Percentiles rank a stretch among this genome's conserved stretches.
These are phyloP conservation scores for Macadamia integrifolia DNA, from an alignment of 164 flowering plant species.

Conservation along the genomic window DNA sequence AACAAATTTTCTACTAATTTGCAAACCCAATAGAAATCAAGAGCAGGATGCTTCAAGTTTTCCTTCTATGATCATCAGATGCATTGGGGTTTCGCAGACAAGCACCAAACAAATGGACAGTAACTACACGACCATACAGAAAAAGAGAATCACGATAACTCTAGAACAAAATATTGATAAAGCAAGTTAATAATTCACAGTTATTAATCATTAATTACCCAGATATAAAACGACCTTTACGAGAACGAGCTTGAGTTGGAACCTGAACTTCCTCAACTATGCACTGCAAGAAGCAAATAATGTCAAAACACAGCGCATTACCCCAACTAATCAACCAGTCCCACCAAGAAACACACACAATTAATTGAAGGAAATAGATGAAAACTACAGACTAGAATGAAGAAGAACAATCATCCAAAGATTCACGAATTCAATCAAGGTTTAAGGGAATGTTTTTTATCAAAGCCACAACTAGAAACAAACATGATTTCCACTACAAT, in stretches of 20 bases:
- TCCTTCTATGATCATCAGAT: too few relatives aligned
- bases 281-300: conserved; percentile 49
- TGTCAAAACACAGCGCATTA: background rate
- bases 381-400: background rate
- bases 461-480: too few relatives aligned
- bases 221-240: conserved; percentile 95
- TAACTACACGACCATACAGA: too few relatives aligned
- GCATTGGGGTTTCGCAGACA: too few relatives aligned
- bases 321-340: conserved; percentile 6
- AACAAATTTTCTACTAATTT: too few relatives aligned
- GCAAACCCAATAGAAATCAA: too few relatives aligned
- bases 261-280: conserved; percentile 99
- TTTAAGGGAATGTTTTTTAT: too few relatives aligned
- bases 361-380: background rate
- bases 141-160: background rate
- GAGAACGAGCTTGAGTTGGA: conserved; percentile 91
- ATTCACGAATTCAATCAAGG: too few relatives aligned
- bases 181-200: background rate
- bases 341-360: background rate
- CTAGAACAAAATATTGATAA: background rate
- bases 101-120: too few relatives aligned
- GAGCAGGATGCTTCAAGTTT: too few relatives aligned
- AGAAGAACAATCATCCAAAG: background rate
- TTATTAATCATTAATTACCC: conserved; percentile 49
- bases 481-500: too few relatives aligned